These are phyloP conservation scores for Citropsis articulata DNA, from an alignment of 345 rosid species.

Conservation along the genomic window DNA sequence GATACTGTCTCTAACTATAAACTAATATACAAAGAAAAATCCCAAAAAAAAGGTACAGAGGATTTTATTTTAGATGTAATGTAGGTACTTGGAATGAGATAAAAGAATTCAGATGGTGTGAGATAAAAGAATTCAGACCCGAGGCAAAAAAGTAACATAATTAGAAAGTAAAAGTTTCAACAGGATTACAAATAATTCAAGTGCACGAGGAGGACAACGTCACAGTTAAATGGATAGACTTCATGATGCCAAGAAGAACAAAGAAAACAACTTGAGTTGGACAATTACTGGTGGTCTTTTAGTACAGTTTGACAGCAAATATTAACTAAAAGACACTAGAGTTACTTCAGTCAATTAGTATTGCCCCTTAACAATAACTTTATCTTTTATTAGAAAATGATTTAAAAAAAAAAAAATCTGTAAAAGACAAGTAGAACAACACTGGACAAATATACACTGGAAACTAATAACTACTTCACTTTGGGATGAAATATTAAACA, in stretches of 20 bases:
- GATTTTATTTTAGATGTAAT: background rate
- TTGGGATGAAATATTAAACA: background rate
- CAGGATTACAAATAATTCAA: background rate
- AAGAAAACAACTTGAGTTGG: background rate
- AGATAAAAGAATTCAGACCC: background rate
- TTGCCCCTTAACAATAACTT: background rate
- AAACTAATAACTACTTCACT: background rate
- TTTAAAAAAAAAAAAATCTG: background rate
- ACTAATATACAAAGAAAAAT: slow-evolving; percentile 25
- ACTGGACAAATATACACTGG: background rate
- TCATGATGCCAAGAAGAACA: background rate
- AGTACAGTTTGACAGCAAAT: background rate
- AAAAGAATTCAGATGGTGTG: background rate
- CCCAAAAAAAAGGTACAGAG: slow-evolving; percentile 1
- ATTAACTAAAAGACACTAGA: background rate
- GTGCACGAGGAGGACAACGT: background rate
- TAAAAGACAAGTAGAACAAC: background rate
- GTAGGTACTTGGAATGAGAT: background rate
- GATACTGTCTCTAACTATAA: slow-evolving; percentile 41
- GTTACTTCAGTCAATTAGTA: background rate
- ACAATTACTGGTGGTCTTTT: background rate
- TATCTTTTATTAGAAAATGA: background rate
- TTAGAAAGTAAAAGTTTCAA: background rate
- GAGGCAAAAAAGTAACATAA: background rate
- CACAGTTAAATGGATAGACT: background rate